Evolutionary conservation across 2,329 filamentous ascomycete genomes (phyloP), one percentile per base, ranked within the genome.

Genomic region (Calonectria hongkongensis): DNA sequence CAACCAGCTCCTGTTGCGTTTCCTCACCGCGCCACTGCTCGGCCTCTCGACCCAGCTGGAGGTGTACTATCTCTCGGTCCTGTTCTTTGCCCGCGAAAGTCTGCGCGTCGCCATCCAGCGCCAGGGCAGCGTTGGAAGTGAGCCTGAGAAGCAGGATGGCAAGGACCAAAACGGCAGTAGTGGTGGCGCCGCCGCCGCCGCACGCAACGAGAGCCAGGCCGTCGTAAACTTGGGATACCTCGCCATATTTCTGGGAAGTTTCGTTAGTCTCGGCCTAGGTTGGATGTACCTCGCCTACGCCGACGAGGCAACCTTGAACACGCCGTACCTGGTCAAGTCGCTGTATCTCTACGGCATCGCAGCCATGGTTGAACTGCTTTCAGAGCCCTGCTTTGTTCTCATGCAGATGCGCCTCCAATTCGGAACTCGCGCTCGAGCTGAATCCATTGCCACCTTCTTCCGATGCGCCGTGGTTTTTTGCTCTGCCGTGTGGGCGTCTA

Each of bases 61-160:
- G 80, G 92, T 98, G 0, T 98, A 96, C 83, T 96, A 96, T 72
- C 93, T 98, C 54, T 95, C 95, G 0, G 93, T 97, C n/a, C 89
- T 99, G 0, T 98, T 98, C 84, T 98, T 99, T 81, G 94, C 97
- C 0, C 91, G 97, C 47, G 97, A 99, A 85, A 96, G 94, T 79
- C 86, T 98, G 62, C 93, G 97, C 18, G 93, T 98, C n/a, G 95
- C 96, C 30, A 91, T 98, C 43, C 96, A 98, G 84, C 90, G 97
- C 65, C 94, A 96, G 77, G 74, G 78, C n/a, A 77, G 76, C 5
- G 72, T 74, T 6, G 72, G 71, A 13, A 65, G 43, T n/a, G 47
- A 69, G 7, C 43, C 68, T n/a, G 8, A n/a, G 27, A n/a, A 16
- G 25, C 72, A 74, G 43, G 71, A 60, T 0, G 67, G 65, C 16